Evolutionary conservation across 306 rosid species (phyloP).

Genomic region (Begonia peltatifolia): DNA sequence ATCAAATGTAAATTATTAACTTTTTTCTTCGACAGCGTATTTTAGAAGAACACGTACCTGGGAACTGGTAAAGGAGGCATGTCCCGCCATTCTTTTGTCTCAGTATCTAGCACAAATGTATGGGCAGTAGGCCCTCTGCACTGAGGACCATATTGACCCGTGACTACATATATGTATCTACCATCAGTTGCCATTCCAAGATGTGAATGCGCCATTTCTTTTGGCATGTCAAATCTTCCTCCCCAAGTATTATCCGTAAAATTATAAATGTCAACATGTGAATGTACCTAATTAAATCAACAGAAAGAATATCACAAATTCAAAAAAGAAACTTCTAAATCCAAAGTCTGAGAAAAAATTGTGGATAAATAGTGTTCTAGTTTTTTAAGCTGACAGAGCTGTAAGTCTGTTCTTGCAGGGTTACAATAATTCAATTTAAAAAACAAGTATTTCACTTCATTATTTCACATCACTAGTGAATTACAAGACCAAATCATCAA

Average conservation of each 20-base stretch:
- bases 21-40: too few relatives aligned
- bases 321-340: background rate
- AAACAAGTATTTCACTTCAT: too few relatives aligned
- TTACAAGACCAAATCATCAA: too few relatives aligned
- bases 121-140: slow-evolving; percentile 62
- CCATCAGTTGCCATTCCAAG: slow-evolving; percentile 79
- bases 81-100: slow-evolving; percentile 47
- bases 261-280: slow-evolving; percentile 67
- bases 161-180: slow-evolving; percentile 62
- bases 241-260: slow-evolving; percentile 47
- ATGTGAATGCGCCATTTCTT: slow-evolving; percentile 86
- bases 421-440: too few relatives aligned
- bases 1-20: too few relatives aligned
- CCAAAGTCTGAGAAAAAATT: too few relatives aligned
- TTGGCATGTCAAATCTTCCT: slow-evolving; percentile 48
- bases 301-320: background rate
- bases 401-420: too few relatives aligned
- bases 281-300: slow-evolving; percentile 45
- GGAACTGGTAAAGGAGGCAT: slow-evolving; percentile 69
- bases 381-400: too few relatives aligned
- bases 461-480: too few relatives aligned
- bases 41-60: slow-evolving; percentile 24
- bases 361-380: too few relatives aligned
- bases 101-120: slow-evolving; percentile 52
- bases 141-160: slow-evolving; percentile 81